Base-by-base conservation (phyloP, 2,329 filamentous ascomycete species). In the Colletotrichum nymphaeae region DNA sequence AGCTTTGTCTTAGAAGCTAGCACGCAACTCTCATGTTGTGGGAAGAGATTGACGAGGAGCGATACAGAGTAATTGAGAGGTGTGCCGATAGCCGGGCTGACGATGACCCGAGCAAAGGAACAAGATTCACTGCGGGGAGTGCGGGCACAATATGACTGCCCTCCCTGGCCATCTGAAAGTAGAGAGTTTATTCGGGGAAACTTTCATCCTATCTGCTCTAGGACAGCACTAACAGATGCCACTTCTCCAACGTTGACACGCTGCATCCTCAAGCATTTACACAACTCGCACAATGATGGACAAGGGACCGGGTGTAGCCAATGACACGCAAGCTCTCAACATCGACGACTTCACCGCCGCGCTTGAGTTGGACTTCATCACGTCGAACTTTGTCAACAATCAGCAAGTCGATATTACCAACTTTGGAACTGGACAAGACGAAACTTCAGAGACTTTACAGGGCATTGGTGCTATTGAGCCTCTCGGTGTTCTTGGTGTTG, bases 281-380 rank as follows among this genome's bases (percentile, higher is more conserved):
- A 64, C 32, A 42, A 49, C 55, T 60, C 32, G 22, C 22, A 26
- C 24, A 19, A 49, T 22, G 11, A 73, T 73, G 70, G 66, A 73
- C 70, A 62, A 60, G 67, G 55, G n/a, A 16, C 19, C 35, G 24
- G 46, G 8, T 7, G 19, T 26, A 56, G 32, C 67, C 42, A 70
- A 73, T 69, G 60, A 35, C 9, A 65, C 16, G 46, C 60, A 65
- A 42, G 32, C 67, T 19, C 30, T 35, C 35, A 28, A 32, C n/a
- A 30, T 65, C 3, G 70, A 62, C 37, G 70, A 73, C 56, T 56
- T 56, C 67, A 65, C 60, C 60, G 69, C 65, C 52, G 46, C 67
- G 1, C 35, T 65, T 9, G 70, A 65, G 24, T 62, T 70, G 19
- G 42, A 42, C 9, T 24, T 60, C 14, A 60, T 70, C 11, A 65